Evolutionary conservation across 352 stramenopile genomes (phyloP).

Genomic region (Aphanomyces astaci): DNA sequence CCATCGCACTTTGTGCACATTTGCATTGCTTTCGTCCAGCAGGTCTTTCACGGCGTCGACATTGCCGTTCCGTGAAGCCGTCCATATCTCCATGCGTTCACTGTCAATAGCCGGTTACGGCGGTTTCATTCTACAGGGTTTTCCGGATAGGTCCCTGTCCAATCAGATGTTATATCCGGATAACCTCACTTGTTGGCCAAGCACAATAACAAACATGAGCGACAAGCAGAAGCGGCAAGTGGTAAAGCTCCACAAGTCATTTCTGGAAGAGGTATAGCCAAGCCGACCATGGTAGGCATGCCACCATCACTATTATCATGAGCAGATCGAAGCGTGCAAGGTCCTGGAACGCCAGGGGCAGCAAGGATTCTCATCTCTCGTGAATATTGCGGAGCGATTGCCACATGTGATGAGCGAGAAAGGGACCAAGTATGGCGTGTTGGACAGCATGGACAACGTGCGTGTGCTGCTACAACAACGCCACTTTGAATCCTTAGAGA

Average conservation of each 20-base stretch:
- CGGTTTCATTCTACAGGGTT: background rate
- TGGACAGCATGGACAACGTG: slow-evolving; percentile 34
- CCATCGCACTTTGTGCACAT: slow-evolving; percentile 52
- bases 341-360: slow-evolving; percentile 47
- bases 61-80: slow-evolving; percentile 29
- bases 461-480: slow-evolving; percentile 42
- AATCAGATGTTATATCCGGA: background rate
- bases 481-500: slow-evolving; percentile 65
- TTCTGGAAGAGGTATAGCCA: slow-evolving; percentile 14
- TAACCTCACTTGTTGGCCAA: background rate
- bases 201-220: background rate
- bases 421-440: slow-evolving; percentile 29
- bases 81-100: background rate
- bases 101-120: background rate
- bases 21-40: slow-evolving; percentile 30
- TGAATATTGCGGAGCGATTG: slow-evolving; percentile 54
- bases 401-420: slow-evolving; percentile 30
- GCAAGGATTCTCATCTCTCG: slow-evolving; percentile 58
- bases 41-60: slow-evolving; percentile 29
- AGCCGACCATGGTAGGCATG: background rate
- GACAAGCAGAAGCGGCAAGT: slow-evolving; percentile 15
- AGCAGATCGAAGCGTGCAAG: slow-evolving; percentile 9
- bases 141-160: background rate
- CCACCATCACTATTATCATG: background rate
- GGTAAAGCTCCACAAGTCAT: slow-evolving; percentile 12